These are phyloP conservation scores for Cladosporium austrohemisphaericum DNA, from an alignment of 2,329 filamentous ascomycete genomes.

Conservation along the genomic window DNA sequence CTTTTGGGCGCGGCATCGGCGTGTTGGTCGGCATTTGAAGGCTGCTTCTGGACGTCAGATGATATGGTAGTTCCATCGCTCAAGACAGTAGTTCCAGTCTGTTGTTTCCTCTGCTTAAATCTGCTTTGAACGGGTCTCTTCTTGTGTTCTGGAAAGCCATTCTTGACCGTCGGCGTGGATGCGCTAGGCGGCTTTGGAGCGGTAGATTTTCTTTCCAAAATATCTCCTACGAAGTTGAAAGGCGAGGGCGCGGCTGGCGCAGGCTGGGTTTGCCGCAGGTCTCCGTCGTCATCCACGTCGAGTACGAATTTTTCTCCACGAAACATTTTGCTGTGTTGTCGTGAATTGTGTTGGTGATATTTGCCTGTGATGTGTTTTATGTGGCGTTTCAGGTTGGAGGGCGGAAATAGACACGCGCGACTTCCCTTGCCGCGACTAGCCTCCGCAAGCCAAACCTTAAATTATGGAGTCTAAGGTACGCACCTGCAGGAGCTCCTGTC, in stretches of 20 bases:
- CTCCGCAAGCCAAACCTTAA: conserved; percentile 4
- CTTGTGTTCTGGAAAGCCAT: conserved; percentile 84
- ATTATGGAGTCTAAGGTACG: conserved; percentile 2
- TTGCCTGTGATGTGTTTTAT: conserved; percentile 6
- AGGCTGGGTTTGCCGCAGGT: conserved; percentile 16
- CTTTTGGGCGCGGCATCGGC: conserved; percentile 22
- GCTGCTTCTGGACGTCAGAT: not conserved
- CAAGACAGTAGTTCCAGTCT: conserved; percentile 4
- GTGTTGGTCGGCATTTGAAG: not conserved
- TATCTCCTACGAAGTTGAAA: conserved; percentile 62
- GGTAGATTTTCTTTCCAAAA: conserved; percentile 68
- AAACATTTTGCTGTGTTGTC: conserved; percentile 31
- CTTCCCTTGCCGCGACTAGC: not conserved
- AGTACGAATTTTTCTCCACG: conserved; percentile 60
- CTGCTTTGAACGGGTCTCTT: conserved; percentile 69
- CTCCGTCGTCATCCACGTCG: conserved; percentile 43
- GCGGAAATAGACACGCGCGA: conserved; percentile 1
- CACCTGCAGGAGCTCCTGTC: conserved; percentile 4
- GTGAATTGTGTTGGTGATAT: not conserved
- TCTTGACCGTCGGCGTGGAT: conserved; percentile 54
- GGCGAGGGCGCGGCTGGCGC: conserved; percentile 21
- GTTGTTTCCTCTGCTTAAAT: conserved; percentile 65
- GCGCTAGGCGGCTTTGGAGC: conserved; percentile 60
- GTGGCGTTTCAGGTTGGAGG: conserved; percentile 7
- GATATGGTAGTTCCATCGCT: conserved; percentile 10